Evolutionary conservation across 225 moss, liverwort and hornwort species (phyloP), one percentile per base, ranked within the genome.

Genomic region (Pseudisothecium myosuroides): DNA sequence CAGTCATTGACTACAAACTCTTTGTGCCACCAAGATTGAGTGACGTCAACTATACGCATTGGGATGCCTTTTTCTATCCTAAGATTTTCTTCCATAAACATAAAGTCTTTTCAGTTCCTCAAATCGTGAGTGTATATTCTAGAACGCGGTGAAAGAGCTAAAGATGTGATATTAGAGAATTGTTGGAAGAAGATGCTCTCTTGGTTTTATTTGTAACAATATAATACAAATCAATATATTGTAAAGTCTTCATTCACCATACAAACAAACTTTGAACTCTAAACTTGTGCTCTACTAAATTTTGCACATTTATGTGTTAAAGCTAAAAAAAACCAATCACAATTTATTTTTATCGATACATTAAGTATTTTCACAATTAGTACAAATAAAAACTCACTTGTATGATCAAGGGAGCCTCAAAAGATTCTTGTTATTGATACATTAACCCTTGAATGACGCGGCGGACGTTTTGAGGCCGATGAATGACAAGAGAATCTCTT

Each of bases 61-160:
- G 9, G 6, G 8, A 54, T 67, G 29, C 67, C 11, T 68, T n/a
- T 83, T 12, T 19, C 23, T 36, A 26, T 56, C 7, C 16, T 41
- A 31, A 59, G 28, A 16, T 84, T 72, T 43, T 8, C 2, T 58
- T 22, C 20, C 1, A 15, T 1, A 0, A 39, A 10, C 1, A 11
- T 23, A 17, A n/a, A n/a, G 2, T 23, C 8, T 24, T 4, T 81
- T 32, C 3, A 55, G 22, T 10, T 81, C 4, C 5, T 45, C 0
- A 0, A 17, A 29, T 41, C 0, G 59, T 28, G 3, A 59, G 3
- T 0, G 0, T 5, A n/a, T 80, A 39, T 80, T 2, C 2, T 7
- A 11, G 4, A 0, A 43, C 0, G 0, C 45, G 9, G 1, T 5
- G 1, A 62, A 2, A 34, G 2, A 45, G 2, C 15, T 31, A 23